Evolutionary conservation across 305 asterid species (phyloP).

Genomic region (Solanum hybrid): DNA sequence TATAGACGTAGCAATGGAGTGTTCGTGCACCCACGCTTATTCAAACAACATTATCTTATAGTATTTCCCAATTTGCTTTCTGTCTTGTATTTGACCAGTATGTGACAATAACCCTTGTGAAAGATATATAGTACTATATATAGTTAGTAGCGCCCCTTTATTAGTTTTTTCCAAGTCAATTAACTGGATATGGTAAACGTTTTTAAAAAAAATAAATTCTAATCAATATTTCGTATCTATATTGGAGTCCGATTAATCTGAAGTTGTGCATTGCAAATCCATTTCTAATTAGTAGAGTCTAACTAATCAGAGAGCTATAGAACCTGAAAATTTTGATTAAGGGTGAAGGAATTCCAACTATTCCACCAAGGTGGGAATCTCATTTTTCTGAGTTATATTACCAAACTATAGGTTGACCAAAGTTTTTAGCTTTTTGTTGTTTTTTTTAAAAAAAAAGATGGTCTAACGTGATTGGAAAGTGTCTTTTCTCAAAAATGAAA

Average conservation of each 20-base stretch:
- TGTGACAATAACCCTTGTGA: not conserved
- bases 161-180: not conserved
- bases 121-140: not conserved
- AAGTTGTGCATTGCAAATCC: no score
- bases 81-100: not conserved
- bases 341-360: not conserved
- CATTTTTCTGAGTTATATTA: not conserved
- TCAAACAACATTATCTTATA: not conserved
- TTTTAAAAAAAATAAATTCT: no score
- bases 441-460: no score
- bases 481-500: not conserved
- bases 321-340: accelerated
- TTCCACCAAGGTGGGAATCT: not conserved
- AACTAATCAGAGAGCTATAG: not conserved
- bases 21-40: not conserved
- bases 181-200: not conserved
- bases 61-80: not conserved
- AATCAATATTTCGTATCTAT: no score
- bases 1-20: not conserved
- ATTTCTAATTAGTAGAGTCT: no score
- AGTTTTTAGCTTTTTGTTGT: not conserved
- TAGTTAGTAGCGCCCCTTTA: not conserved
- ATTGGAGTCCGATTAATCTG: no score
- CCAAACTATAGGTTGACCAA: not conserved
- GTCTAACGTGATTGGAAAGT: not conserved